Conservation (phyloP, 495 filamentous ascomycete species). For the Talaromyces adpressus region DNA sequence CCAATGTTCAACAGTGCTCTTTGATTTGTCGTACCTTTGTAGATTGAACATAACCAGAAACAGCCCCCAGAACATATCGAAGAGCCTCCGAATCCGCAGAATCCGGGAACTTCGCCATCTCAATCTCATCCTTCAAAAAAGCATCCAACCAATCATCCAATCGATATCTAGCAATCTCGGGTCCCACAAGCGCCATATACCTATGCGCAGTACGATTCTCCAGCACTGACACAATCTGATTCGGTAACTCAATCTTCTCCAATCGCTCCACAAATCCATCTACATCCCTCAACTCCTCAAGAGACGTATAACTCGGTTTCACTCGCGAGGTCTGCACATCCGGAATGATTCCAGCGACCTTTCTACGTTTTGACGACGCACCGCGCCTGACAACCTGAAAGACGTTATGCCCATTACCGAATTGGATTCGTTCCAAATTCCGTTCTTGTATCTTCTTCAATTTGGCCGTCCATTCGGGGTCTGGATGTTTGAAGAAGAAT, state of each 20-base stretch:
- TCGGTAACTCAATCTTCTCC: conserved; percentile 74
- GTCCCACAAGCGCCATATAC: conserved; percentile 57
- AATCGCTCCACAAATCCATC: conserved; percentile 67
- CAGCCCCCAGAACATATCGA: conserved; percentile 44
- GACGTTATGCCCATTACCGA: conserved; percentile 17
- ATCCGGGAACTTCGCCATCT: conserved; percentile 42
- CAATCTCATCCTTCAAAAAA: conserved; percentile 52
- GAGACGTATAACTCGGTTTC: conserved; percentile 35
- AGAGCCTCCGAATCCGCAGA: conserved; percentile 40
- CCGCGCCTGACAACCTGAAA: conserved; percentile 42
- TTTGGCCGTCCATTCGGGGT: conserved; percentile 68
- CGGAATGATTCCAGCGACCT: conserved; percentile 51
- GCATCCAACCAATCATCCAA: conserved; percentile 60
- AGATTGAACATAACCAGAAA: conserved; percentile 52
- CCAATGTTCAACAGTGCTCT: neutral
- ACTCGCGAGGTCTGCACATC: conserved; percentile 69
- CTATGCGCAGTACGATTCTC: conserved; percentile 74
- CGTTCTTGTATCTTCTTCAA: conserved; percentile 59
- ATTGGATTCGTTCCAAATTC: conserved; percentile 30
- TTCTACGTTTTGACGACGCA: conserved; percentile 32
- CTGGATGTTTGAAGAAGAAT: conserved; percentile 58
- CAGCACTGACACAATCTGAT: conserved; percentile 70
- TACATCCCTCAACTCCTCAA: conserved; percentile 73
- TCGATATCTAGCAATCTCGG: conserved; percentile 46
- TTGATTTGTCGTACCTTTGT: conserved; percentile 49